Conservation (phyloP, 345 rosid genomes). For the Clarkia xantiana region DNA sequence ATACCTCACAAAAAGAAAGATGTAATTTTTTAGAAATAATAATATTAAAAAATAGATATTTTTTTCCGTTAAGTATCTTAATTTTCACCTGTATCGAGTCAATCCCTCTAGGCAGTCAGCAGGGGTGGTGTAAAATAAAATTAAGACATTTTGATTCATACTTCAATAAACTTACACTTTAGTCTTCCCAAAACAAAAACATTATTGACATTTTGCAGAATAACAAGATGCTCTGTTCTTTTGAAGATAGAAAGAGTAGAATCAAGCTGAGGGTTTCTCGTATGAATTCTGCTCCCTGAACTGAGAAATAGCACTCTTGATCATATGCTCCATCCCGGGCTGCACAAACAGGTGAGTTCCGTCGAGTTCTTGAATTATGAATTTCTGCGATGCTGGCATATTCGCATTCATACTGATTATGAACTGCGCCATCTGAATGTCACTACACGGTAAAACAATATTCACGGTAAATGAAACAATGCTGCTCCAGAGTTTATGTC, state of each 20-base stretch:
- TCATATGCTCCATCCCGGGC: constrained; percentile 53
- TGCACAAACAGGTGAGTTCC: constrained; percentile 68
- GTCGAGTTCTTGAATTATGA: constrained; percentile 65
- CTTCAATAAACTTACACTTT: too few species aligned
- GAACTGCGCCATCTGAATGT: constrained; percentile 77
- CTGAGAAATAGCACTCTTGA: constrained; percentile 55
- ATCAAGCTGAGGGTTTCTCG: constrained; percentile 49
- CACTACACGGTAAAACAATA: constrained; percentile 25
- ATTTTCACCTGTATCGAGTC: too few species aligned
- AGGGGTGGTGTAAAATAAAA: too few species aligned
- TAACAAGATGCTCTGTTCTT: too few species aligned
- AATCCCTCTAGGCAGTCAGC: too few species aligned
- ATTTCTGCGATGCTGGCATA: constrained; percentile 62
- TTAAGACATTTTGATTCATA: too few species aligned
- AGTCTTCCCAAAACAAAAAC: neutral
- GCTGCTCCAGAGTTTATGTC: neutral
- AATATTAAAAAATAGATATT: too few species aligned
- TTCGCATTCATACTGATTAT: constrained; percentile 54
- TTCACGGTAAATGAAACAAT: neutral
- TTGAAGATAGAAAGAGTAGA: neutral
- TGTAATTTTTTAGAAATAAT: too few species aligned
- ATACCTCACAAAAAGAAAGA: too few species aligned
- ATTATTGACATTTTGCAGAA: too few species aligned
- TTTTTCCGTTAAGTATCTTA: too few species aligned
- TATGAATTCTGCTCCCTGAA: constrained; percentile 81